Evolutionary conservation across 768 basidiomycete species (phyloP).

Genomic region (Rhodotorula paludigena): DNA sequence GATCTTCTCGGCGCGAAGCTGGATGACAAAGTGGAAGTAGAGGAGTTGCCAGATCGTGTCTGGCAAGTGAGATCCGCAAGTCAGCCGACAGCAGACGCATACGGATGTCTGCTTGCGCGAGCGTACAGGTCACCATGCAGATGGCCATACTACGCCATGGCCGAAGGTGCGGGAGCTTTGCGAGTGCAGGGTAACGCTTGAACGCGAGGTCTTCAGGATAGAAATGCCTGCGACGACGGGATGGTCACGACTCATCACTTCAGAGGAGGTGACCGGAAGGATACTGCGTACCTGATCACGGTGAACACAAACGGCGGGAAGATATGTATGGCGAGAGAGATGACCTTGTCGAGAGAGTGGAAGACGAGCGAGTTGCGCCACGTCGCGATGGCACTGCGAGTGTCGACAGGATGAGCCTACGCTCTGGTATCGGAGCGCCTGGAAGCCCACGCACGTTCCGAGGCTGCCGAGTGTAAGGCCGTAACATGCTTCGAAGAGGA

Average conservation of each 20-base stretch:
- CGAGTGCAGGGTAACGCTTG: conserved; percentile 75
- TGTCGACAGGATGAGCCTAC: conserved; percentile 47
- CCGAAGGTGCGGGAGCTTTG: conserved; percentile 62
- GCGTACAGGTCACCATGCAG: conserved; percentile 75
- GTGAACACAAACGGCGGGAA: conserved; percentile 88
- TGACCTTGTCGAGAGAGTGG: conserved; percentile 91
- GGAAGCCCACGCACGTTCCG: conserved; percentile 17
- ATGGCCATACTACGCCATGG: conserved; percentile 69
- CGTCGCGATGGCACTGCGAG: conserved; percentile 81
- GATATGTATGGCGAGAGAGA: conserved; percentile 88
- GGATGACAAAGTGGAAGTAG: conserved; percentile 93
- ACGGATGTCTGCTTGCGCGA: conserved; percentile 1
- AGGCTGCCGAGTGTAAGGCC: conserved; percentile 70
- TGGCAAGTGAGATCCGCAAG: conserved; percentile 45
- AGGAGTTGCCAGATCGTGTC: conserved; percentile 87
- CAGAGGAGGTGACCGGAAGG: not conserved
- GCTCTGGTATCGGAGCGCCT: conserved; percentile 51
- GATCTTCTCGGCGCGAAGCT: conserved; percentile 83
- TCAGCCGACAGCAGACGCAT: not conserved
- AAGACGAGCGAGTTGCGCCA: conserved; percentile 99
- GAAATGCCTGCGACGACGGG: conserved; percentile 61
- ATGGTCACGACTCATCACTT: not conserved
- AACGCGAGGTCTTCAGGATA: conserved; percentile 66
- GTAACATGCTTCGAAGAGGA: conserved; percentile 85
- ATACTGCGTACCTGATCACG: conserved; percentile 65